A percentile compares a stretch with the other conserved stretches of the same genome.
Conservation (phyloP, 2,329 filamentous ascomycete genomes). For the Beauveria scarabaeidicola region DNA sequence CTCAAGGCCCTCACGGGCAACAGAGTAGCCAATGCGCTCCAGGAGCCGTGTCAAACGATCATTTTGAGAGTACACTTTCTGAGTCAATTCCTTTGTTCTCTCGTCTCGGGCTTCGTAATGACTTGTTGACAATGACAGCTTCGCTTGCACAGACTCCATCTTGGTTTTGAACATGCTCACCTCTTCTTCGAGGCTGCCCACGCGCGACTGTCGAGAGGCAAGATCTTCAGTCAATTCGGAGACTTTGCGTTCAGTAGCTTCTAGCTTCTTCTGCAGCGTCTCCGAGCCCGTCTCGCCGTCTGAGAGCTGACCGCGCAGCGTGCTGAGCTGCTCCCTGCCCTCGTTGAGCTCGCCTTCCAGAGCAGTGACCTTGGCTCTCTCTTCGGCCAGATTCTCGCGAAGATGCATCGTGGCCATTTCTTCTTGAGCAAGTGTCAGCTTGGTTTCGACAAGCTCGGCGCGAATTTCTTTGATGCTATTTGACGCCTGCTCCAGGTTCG, state of each 20-base stretch:
- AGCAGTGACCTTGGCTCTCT: conserved; percentile 44
- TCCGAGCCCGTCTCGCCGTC: conserved; percentile 81
- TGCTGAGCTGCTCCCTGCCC: conserved; percentile 59
- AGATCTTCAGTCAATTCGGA: conserved; percentile 60
- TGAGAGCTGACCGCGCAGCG: conserved; percentile 62
- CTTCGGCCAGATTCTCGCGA: conserved; percentile 43
- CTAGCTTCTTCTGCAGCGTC: conserved; percentile 62
- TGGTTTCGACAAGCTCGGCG: conserved; percentile 45
- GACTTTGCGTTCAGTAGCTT: conserved; percentile 66
- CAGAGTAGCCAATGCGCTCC: conserved; percentile 76
- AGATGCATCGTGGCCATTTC: conserved; percentile 44
- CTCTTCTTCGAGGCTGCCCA: conserved; percentile 69
- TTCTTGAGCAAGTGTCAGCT: conserved; percentile 42
- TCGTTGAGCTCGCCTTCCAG: conserved; percentile 52
- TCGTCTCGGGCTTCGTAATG: conserved; percentile 62
- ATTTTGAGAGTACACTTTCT: conserved; percentile 73
- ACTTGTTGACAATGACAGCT: conserved; percentile 40
- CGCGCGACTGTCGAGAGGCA: conserved; percentile 65
- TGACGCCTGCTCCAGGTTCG: conserved; percentile 55
- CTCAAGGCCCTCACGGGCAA: conserved; percentile 62
- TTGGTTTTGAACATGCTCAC: conserved; percentile 60
- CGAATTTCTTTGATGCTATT: conserved; percentile 47
- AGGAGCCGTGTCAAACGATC: conserved; percentile 76
- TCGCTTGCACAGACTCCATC: conserved; percentile 44
- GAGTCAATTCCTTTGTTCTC: conserved; percentile 74